Evolutionary conservation across 768 basidiomycete genomes (phyloP), one percentile per base, ranked within the genome.

Genomic region (Trametopsis cervina): DNA sequence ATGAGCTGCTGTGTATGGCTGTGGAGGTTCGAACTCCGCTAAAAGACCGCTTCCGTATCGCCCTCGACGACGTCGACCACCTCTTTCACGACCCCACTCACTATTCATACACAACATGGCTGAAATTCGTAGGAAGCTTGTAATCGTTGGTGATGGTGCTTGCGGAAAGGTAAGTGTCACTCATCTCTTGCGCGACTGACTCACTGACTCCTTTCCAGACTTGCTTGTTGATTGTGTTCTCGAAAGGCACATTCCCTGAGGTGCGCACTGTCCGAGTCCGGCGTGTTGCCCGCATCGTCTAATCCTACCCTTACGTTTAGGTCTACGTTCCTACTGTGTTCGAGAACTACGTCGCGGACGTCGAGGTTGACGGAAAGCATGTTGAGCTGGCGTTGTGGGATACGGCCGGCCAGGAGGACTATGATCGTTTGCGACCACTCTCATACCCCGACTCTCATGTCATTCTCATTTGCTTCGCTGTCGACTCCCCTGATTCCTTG

Each of bases 371-470:
- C 62, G 90, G 90, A 58, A 98, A 95, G 74, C 90, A 94, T 64
- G 94, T 98, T 59, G 96, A 99, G 70, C 77, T 99, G 60, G 95
- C 96, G 23, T 73, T 99, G 60, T 98, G 96, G 96, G 96, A 98
- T 94, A 98, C 96, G 44, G 95, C 96, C 26, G 96, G 96, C 46
- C 95, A 98, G 68, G 95, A 97, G 71, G 96, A 98, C 68, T 98
- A 98, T 68, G 96, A 98, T 69, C 89, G 95, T 60, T 89, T 99
- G 57, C 81, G 96, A 48, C 96, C 96, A 52, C 81, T 99, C 64
- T 90, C 87, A 60, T 99, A 99, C 72, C 95, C 95, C 48, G 95
- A 98, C 72, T 94, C 92, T n/a, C 94, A 99, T 66, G 94, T 99
- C 68, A 98, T 99, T 73, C 81, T 98, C 58, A 96, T 99, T 70